Evolutionary conservation across 305 asterid species (phyloP).

Genomic region (Nicotiana rustica): DNA sequence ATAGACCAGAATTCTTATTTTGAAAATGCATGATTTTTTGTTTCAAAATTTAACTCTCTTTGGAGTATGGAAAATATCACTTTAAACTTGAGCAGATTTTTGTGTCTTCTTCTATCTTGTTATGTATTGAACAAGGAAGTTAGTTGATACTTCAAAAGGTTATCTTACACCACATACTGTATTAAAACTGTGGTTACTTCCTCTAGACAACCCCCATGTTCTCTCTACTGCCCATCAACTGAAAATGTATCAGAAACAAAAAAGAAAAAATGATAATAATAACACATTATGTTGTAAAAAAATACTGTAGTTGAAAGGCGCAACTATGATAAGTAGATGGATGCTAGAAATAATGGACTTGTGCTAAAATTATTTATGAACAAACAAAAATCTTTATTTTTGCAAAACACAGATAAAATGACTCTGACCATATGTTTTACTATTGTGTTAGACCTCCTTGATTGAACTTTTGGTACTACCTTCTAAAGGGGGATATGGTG

Average conservation of each 20-base stretch:
- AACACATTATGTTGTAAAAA: background rate
- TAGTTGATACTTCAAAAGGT: background rate
- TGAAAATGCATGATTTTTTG: background rate
- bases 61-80: background rate
- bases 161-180: conserved; percentile 12
- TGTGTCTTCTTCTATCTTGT: conserved; percentile 8
- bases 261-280: background rate
- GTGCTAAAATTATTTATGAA: background rate
- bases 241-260: background rate
- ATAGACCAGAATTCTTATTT: background rate
- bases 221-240: background rate
- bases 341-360: background rate
- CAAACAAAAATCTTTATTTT: background rate
- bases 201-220: background rate
- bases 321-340: background rate
- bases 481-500: background rate
- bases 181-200: background rate
- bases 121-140: background rate
- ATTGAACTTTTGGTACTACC: background rate
- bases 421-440: background rate
- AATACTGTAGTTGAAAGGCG: background rate
- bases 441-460: background rate
- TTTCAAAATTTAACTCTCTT: background rate
- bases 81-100: background rate
- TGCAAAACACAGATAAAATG: background rate